Evolutionary conservation across 2,329 filamentous ascomycete genomes (phyloP), one percentile per base, ranked within the genome.

Genomic region (Erysiphe pulchra): DNA sequence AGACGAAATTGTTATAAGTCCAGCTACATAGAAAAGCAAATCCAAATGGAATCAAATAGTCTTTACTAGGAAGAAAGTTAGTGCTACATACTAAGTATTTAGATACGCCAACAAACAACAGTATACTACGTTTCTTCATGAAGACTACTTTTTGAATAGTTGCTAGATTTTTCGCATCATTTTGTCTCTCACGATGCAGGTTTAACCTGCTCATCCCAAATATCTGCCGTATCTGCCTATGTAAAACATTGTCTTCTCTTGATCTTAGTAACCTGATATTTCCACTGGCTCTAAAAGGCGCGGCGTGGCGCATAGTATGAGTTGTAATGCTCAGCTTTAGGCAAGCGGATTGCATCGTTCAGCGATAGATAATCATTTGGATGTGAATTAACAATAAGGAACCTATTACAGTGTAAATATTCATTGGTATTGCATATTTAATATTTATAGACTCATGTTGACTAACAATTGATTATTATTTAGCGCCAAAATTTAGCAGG

Each of bases 1-100:
- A 55, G 14, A 73, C 63, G n/a, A 65, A 53, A 10, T 56, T 59
- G 24, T 57, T 57, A 54, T 69, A 71, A 32, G 67, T 53, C 33
- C 63, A 55, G 52, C 59, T 68, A 50, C 62, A 57, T 39, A 53
- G 37, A 47, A 55, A 60, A 11, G 12, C 34, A 14, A 16, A 14
- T 11, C 18, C 37, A 16, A 40, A 12, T 11, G 14, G 20, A 10
- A 18, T 40, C n/a, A 40, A 40, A 14, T 32, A 4, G 30, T 28
- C 24, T 14, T 36, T 45, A 24, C 20, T 24, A 24, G 20, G 13
- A 32, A 13, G 4, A n/a, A 12, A 5, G 32, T 43, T 33, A 43
- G 41, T 18, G 32, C n/a, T 13, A 24, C 4, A 18, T 16, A 32
- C 8, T 32, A 9, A 31, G 28, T 17, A 32, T 43, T 17, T 14